phyloP scores from a whole-genome alignment of 371 early-diverging fungal genomes.

The Circinella umbellata region DNA sequence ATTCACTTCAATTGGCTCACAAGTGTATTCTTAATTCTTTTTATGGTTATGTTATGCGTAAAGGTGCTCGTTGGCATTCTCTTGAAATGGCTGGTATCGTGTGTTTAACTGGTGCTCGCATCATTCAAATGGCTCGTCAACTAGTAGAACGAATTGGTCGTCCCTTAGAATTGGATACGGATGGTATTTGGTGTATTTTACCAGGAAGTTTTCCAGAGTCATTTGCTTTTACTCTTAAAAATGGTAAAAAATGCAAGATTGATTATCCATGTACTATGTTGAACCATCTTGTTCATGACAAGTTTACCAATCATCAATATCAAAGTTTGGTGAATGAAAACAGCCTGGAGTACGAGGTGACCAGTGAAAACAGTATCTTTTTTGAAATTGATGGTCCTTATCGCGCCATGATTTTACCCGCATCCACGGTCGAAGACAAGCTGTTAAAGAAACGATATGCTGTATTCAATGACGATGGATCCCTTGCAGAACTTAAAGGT shows the following conservation, averaged over 20 bases:
- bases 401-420: slow-evolving; percentile 98
- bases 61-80: slow-evolving; percentile 99
- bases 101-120: slow-evolving; percentile 95
- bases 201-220: slow-evolving; percentile 95
- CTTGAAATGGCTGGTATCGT: slow-evolving; percentile 99
- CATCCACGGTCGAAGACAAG: slow-evolving; percentile 97
- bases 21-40: slow-evolving; percentile 99
- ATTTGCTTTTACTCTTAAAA: slow-evolving; percentile 80
- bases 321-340: slow-evolving; percentile 73
- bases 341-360: slow-evolving; percentile 70
- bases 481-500: slow-evolving; percentile 99
- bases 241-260: slow-evolving; percentile 81
- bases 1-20: slow-evolving; percentile 99
- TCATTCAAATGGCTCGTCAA: slow-evolving; percentile 96
- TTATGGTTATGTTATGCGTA: slow-evolving; percentile 99
- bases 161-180: slow-evolving; percentile 99
- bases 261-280: slow-evolving; percentile 98
- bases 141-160: slow-evolving; percentile 96
- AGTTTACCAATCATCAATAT: slow-evolving; percentile 99
- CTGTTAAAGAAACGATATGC: slow-evolving; percentile 99
- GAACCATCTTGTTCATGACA: slow-evolving; percentile 96
- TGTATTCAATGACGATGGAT: slow-evolving; percentile 96
- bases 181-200: slow-evolving; percentile 99
- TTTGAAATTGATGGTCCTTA: slow-evolving; percentile 99
- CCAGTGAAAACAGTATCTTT: slow-evolving; percentile 96